These are phyloP conservation scores for Yamadazyma scolyti DNA, from an alignment of 805 yeast species.

Conservation along the genomic window DNA sequence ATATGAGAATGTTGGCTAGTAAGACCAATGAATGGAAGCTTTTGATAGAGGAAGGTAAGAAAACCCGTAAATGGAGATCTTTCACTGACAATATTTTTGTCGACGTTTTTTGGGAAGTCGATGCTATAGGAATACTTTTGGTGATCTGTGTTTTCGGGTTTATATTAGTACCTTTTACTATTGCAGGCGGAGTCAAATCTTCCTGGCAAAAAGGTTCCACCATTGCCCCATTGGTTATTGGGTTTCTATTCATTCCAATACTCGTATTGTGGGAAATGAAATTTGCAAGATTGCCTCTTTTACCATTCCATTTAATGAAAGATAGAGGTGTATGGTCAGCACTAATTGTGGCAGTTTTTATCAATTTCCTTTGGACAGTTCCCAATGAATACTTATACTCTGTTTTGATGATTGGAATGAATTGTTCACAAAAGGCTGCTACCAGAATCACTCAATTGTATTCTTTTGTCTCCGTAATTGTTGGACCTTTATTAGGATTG, in stretches of 20 bases:
- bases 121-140: constrained; percentile 58
- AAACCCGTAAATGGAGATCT: constrained; percentile 11
- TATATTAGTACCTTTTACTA: constrained; percentile 66
- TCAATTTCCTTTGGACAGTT: constrained; percentile 64
- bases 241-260: constrained; percentile 57
- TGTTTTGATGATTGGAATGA: constrained; percentile 59
- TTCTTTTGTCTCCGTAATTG: constrained; percentile 61
- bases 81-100: constrained; percentile 27
- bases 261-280: constrained; percentile 57
- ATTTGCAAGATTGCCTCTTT: constrained; percentile 57
- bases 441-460: constrained; percentile 59
- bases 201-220: constrained; percentile 60
- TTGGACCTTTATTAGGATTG: constrained; percentile 58
- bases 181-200: constrained; percentile 60
- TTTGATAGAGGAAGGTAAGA: constrained; percentile 35
- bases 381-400: constrained; percentile 69
- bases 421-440: constrained; percentile 59
- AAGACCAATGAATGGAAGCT: constrained; percentile 49
- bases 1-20: constrained; percentile 54
- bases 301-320: constrained; percentile 54
- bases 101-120: constrained; percentile 60
- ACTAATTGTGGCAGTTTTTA: constrained; percentile 51
- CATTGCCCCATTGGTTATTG: constrained; percentile 69
- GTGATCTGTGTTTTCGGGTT: constrained; percentile 58
- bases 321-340: constrained; percentile 78